These are phyloP conservation scores for Scedosporium dehoogii DNA, from an alignment of 2,329 filamentous ascomycete species.

Conservation along the genomic window DNA sequence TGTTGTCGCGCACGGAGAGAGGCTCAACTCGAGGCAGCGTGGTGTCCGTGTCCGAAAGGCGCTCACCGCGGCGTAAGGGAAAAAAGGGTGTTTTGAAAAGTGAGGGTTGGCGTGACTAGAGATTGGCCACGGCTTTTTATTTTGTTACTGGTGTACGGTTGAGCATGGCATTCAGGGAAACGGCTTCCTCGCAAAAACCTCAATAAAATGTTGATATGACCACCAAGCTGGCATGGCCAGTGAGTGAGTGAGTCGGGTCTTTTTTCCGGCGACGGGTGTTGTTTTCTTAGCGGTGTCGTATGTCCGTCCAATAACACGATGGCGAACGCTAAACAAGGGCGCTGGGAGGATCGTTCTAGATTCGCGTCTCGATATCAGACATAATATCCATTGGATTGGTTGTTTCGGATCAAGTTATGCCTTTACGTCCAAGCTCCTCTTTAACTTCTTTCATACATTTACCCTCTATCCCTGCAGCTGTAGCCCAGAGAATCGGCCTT, in stretches of 20 bases:
- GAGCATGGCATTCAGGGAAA: slow-evolving; percentile 8
- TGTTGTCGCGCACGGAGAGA: slow-evolving; percentile 42
- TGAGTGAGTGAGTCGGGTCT: background rate
- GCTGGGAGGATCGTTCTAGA: no score
- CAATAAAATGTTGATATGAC: slow-evolving; percentile 7
- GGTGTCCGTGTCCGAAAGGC: slow-evolving; percentile 57
- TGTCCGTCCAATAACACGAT: background rate
- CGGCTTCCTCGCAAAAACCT: slow-evolving; percentile 6
- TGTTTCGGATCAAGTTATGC: no score
- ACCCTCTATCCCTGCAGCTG: background rate
- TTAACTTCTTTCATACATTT: background rate
- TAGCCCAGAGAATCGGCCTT: background rate
- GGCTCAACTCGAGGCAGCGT: slow-evolving; percentile 83
- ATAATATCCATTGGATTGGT: no score
- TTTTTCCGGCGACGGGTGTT: background rate
- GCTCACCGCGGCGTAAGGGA: slow-evolving; percentile 52
- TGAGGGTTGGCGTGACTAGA: slow-evolving; percentile 6
- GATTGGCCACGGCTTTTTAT: slow-evolving; percentile 5
- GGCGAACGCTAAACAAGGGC: no score
- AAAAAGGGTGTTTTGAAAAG: slow-evolving; percentile 10
- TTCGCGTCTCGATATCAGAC: no score
- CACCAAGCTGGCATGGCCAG: background rate
- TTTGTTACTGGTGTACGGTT: slow-evolving; percentile 8
- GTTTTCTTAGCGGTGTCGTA: background rate
- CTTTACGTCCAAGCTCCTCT: no score